These are phyloP conservation scores for Sporothrix brasiliensis DNA, from an alignment of 2,329 filamentous ascomycete species.

Conservation along the genomic window DNA sequence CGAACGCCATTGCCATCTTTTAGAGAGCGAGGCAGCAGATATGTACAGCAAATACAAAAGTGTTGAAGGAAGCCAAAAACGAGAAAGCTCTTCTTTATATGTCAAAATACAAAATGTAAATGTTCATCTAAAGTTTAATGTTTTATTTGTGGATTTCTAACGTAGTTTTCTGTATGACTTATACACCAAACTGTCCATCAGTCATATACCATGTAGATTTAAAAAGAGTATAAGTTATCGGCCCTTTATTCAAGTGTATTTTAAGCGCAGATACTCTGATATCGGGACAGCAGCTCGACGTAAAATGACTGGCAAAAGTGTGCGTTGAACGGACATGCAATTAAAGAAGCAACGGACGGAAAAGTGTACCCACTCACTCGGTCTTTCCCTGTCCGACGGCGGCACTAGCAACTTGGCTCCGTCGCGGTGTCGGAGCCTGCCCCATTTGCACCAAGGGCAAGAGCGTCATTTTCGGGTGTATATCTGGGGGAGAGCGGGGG, in stretches of 20 bases:
- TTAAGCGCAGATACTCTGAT: too few relatives aligned
- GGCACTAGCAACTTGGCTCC: background rate
- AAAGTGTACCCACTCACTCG: slow-evolving; percentile 18
- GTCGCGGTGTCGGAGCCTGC: background rate
- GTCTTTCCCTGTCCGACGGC: slow-evolving; percentile 14
- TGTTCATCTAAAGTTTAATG: too few relatives aligned
- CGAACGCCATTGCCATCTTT: slow-evolving; percentile 47
- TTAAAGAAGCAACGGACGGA: slow-evolving; percentile 5
- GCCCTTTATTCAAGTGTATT: too few relatives aligned
- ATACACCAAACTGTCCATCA: too few relatives aligned
- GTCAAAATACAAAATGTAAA: too few relatives aligned
- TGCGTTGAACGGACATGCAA: too few relatives aligned
- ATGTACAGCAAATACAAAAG: background rate
- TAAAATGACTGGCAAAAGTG: too few relatives aligned
- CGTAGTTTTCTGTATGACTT: background rate
- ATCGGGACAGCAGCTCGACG: too few relatives aligned
- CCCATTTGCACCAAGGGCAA: slow-evolving; percentile 11
- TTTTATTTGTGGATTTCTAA: too few relatives aligned
- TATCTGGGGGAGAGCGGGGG: background rate
- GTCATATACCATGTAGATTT: too few relatives aligned
- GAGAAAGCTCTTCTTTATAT: too few relatives aligned
- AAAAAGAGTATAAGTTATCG: too few relatives aligned
- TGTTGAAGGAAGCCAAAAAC: background rate
- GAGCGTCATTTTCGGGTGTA: background rate
- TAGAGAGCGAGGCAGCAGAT: slow-evolving; percentile 31